phyloP scores from a whole-genome alignment of 2,329 filamentous ascomycete species.

The Aureobasidium lini region DNA sequence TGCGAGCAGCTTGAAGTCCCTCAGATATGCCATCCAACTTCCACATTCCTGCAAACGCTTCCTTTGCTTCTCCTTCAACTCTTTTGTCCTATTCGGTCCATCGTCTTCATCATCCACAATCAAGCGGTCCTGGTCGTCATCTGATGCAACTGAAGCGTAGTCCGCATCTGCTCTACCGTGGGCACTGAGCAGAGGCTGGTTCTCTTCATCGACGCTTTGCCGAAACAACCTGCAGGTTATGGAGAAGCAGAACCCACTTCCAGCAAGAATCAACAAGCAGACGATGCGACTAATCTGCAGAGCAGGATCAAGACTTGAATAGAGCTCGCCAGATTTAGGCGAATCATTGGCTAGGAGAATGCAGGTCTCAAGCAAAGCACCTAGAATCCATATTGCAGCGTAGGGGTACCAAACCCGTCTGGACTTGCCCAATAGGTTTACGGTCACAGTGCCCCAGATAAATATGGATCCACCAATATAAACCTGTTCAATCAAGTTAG shows the following conservation, averaged over 20 bases:
- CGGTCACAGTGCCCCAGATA: slow-evolving; percentile 1
- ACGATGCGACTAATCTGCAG: slow-evolving; percentile 17
- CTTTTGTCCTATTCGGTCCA: slow-evolving; percentile 49
- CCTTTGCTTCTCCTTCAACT: slow-evolving; percentile 44
- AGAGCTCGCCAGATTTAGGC: slow-evolving; percentile 3
- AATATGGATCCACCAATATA: slow-evolving; percentile 8
- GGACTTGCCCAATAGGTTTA: background rate
- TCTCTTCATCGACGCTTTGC: background rate
- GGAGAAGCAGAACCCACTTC: slow-evolving; percentile 3
- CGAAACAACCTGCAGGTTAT: background rate
- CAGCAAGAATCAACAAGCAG: slow-evolving; percentile 16
- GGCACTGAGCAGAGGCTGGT: slow-evolving; percentile 13
- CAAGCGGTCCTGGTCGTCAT: slow-evolving; percentile 19
- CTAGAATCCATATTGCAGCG: slow-evolving; percentile 21
- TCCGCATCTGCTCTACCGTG: slow-evolving; percentile 15
- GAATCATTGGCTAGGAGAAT: slow-evolving; percentile 17
- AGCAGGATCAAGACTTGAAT: slow-evolving; percentile 12
- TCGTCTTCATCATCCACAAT: slow-evolving; percentile 37
- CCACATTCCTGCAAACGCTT: slow-evolving; percentile 67
- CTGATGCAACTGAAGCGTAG: slow-evolving; percentile 8
- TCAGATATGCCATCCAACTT: slow-evolving; percentile 69
- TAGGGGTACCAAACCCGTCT: slow-evolving; percentile 24
- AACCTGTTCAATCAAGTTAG: background rate
- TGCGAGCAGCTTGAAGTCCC: slow-evolving; percentile 65
- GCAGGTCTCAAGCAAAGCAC: slow-evolving; percentile 20